Evolutionary conservation across 2,329 filamentous ascomycete species (phyloP).

Genomic region (Dactylellina parvicollis): DNA sequence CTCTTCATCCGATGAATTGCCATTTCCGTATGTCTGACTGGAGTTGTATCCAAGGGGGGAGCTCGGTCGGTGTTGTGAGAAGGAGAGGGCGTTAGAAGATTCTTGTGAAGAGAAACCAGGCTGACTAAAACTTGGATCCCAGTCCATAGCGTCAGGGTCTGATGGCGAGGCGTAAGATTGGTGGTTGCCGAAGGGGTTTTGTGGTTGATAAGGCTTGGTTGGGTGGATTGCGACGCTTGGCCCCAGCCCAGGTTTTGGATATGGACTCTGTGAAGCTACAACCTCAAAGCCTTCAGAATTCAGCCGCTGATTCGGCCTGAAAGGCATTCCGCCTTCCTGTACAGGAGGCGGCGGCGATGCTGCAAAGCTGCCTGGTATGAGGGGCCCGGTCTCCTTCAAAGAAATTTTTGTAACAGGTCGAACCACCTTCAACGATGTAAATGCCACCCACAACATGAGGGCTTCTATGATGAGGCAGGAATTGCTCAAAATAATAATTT

Average conservation of each 20-base stretch:
- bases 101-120: conserved; percentile 2
- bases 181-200: conserved; percentile 1
- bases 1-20: conserved; percentile 27
- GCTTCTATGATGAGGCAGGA: conserved; percentile 33
- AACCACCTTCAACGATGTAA: conserved; percentile 32
- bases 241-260: neutral
- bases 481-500: conserved; percentile 37
- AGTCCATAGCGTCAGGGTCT: conserved; percentile 52
- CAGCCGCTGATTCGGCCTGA: conserved; percentile 24
- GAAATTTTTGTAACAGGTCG: conserved; percentile 25
- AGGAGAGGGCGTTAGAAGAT: conserved; percentile 24
- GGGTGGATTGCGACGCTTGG: neutral
- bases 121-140: conserved; percentile 32
- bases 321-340: conserved; percentile 29
- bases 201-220: neutral
- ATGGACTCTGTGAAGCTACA: neutral
- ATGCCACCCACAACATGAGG: conserved; percentile 41
- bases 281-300: too few species aligned
- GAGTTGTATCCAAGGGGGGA: conserved; percentile 30
- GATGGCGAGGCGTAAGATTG: conserved; percentile 8
- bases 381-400: neutral
- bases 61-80: conserved; percentile 33
- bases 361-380: neutral
- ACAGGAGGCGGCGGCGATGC: neutral
- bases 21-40: neutral